Evolutionary conservation across 495 filamentous ascomycete species (phyloP), one percentile per base, ranked within the genome.

Genomic region (Parathielavia appendiculata): DNA sequence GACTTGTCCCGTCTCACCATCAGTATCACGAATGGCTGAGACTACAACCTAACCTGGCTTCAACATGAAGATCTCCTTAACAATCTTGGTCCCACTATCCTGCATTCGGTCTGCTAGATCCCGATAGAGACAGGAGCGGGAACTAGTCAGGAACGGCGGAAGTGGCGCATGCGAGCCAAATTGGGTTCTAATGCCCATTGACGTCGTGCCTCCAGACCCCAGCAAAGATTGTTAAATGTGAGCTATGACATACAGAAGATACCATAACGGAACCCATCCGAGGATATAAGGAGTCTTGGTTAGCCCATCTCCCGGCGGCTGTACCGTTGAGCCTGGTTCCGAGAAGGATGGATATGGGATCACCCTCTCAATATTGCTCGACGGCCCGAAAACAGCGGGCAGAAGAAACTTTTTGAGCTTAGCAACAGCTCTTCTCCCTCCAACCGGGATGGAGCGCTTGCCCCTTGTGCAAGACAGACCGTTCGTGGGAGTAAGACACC

Each of bases 261-360:
- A n/a, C n/a, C n/a, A n/a, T n/a, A n/a, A n/a, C n/a, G n/a, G n/a
- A n/a, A n/a, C n/a, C n/a, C n/a, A n/a, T n/a, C 41, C 36, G 16
- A 41, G 36, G 13, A 13, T 11, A 30, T 30, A 1, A 41, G 13
- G 22, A 26, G 36, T 11, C 23, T 30, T n/a, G 35, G 44, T 54
- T 40, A 54, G 51, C 51, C 51, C 43, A 47, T 20, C 47, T 34
- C 22, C 45, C 46, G 46, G 46, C 55, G 46, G 46, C 46, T 32
- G 55, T 44, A 41, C 23, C 26, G 22, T 23, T 11, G 20, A 19
- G 13, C 17, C 46, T 57, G 45, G 46, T 19, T 43, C 47, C 46
- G 30, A 45, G 36, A 12, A 30, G 19, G 44, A 40, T 39, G 36
- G 19, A 57, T 43, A 50, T 57, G 3, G 35, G 14, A 39, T 51